Conservation (phyloP, 78 protist species). For the Planoprotostelium fungivorum region DNA sequence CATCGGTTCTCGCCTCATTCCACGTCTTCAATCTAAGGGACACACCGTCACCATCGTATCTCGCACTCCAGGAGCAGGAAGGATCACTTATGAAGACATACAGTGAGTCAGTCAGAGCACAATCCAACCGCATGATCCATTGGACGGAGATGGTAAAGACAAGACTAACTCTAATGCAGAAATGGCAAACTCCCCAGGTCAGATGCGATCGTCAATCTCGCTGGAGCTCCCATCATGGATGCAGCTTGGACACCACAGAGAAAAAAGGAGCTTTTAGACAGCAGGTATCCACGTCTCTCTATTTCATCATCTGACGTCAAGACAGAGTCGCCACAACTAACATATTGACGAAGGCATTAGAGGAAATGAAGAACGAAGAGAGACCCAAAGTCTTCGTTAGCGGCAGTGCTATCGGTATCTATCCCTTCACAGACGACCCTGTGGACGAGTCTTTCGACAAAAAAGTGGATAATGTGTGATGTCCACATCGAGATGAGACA, state of each 20-base stretch:
- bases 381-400: background rate
- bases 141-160: too few species aligned
- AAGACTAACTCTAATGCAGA: too few species aligned
- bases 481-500: background rate
- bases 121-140: background rate
- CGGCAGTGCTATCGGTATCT: background rate
- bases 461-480: background rate
- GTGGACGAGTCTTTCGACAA: background rate
- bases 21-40: background rate
- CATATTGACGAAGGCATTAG: too few species aligned
- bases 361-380: background rate
- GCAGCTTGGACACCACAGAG: background rate
- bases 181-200: background rate
- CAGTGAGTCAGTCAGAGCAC: background rate
- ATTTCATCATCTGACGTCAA: too few species aligned
- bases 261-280: background rate
- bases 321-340: too few species aligned
- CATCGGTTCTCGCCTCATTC: background rate
- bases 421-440: background rate
- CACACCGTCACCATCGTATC: background rate
- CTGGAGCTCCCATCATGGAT: background rate
- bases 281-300: background rate
- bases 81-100: background rate
- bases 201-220: background rate
- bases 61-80: background rate